These are phyloP conservation scores for Plenodomus tracheiphilus DNA, from an alignment of 2,329 filamentous ascomycete genomes.

Conservation along the genomic window DNA sequence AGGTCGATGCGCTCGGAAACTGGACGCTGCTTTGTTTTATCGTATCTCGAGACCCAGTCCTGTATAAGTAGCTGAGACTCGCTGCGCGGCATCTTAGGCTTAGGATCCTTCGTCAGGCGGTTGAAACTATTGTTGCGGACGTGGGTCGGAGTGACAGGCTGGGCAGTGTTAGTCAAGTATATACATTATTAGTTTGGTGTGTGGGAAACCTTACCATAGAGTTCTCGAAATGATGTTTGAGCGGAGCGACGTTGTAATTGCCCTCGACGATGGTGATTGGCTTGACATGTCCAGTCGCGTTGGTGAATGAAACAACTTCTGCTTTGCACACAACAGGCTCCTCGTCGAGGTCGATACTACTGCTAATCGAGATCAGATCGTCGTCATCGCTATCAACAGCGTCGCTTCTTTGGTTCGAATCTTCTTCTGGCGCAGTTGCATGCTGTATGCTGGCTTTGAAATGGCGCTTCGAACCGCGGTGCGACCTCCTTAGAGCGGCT, in stretches of 20 bases:
- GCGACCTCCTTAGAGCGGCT: slow-evolving; percentile 8
- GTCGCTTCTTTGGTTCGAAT: neutral
- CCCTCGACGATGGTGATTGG: neutral
- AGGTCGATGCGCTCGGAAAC: slow-evolving; percentile 19
- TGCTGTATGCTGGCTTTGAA: slow-evolving; percentile 1
- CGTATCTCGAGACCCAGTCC: slow-evolving; percentile 22
- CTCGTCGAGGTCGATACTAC: slow-evolving; percentile 23
- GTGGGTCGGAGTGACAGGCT: neutral
- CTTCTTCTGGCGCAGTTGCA: neutral
- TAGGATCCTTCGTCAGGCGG: slow-evolving; percentile 7
- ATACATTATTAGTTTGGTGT: neutral
- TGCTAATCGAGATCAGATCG: slow-evolving; percentile 14
- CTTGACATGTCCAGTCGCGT: slow-evolving; percentile 3
- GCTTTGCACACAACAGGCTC: slow-evolving; percentile 22
- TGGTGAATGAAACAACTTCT: slow-evolving; percentile 11
- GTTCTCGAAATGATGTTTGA: neutral
- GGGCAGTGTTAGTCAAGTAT: neutral
- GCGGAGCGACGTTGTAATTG: neutral
- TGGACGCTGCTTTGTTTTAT: slow-evolving; percentile 18
- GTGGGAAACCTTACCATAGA: neutral
- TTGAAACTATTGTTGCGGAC: slow-evolving; percentile 1
- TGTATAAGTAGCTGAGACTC: slow-evolving; percentile 15
- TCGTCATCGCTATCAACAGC: slow-evolving; percentile 9
- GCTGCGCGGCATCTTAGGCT: slow-evolving; percentile 11
- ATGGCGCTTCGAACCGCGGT: slow-evolving; percentile 15